Base-by-base conservation (phyloP, 2,329 filamentous ascomycete species). In the Aspergillus sergii region DNA sequence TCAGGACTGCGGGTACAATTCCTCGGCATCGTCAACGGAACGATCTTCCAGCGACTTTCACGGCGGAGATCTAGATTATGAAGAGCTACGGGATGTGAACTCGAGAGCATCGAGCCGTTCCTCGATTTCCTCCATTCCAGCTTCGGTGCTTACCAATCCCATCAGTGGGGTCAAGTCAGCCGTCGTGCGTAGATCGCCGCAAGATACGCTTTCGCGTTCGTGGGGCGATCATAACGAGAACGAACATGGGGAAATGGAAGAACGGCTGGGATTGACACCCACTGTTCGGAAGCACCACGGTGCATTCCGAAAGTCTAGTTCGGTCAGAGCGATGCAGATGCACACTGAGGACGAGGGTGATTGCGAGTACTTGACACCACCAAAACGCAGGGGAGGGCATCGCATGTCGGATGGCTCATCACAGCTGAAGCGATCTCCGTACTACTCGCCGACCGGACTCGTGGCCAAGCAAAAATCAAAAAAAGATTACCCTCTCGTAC, bases 401-500 rank as follows among this genome's bases (percentile, higher is more conserved):
- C 71, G 71, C n/a, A 66, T 64, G 16, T 76, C 75, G 23, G 71
- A 72, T 2, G 72, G 72, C 11, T 73, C 74, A 1, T 74, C 76
- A 2, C 71, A 73, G 11, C 43, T 73, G 23, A 77, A 73, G 61
- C 68, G 73, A 45, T 77, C 76, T 7, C 74, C 73, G 3, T 76
- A 75, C 51, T 76, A 78, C 57, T 78, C 76, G 1, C 71, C 76
- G 1, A 72, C 69, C 36, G 66, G 67, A 7, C 66, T 72, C 0
- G 62, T 68, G 7, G 68, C 64, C 51, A 78, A 73, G 32, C 69
- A 73, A 14, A 83, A 74, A 55, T 60, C 73, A 2, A 77, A 76
- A 64, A 80, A 78, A 58, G 83, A 86, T 64, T 82, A 82, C 62
- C 87, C 87, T 0, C 79, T 89, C 4, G 85, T 89, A 2, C 74